Evolutionary conservation across 148 eudicot genomes (phyloP).

Genomic region (Suaeda aralocaspica): DNA sequence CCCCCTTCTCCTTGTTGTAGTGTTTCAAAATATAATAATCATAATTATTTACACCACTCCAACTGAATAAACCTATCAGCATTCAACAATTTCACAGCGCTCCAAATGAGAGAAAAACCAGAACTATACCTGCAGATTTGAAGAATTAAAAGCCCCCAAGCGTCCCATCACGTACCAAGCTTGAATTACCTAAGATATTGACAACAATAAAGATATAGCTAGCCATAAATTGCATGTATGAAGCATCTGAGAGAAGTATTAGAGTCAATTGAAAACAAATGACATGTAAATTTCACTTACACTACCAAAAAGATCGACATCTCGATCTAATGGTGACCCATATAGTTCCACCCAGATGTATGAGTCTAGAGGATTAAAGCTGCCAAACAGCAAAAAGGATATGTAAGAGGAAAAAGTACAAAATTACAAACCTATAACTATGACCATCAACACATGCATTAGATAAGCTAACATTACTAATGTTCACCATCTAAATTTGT

Average conservation of each 20-base stretch:
- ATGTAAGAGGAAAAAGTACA: not conserved
- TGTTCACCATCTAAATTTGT: not conserved
- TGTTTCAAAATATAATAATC: too few relatives aligned
- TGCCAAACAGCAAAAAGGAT: slow-evolving; percentile 27
- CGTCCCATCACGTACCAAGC: slow-evolving; percentile 99
- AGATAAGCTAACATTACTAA: not conserved
- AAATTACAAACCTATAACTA: not conserved
- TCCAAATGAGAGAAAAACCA: not conserved
- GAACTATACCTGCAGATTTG: slow-evolving; percentile 68
- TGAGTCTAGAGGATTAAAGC: slow-evolving; percentile 89
- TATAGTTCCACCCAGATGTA: slow-evolving; percentile 84
- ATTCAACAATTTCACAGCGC: not conserved
- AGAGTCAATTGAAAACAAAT: slow-evolving; percentile 7
- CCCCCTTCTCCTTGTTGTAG: too few relatives aligned
- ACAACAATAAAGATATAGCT: not conserved
- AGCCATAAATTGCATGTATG: not conserved
- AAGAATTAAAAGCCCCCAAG: slow-evolving; percentile 78
- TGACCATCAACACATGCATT: not conserved
- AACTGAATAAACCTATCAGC: not conserved
- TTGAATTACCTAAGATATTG: slow-evolving; percentile 70
- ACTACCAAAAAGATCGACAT: slow-evolving; percentile 93
- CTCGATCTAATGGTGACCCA: slow-evolving; percentile 86
- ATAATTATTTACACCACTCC: not conserved
- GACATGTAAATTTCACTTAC: slow-evolving; percentile 44
- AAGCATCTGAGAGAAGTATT: slow-evolving; percentile 3